Percentiles rank a stretch among this genome's conserved stretches.
These are phyloP conservation scores for Syzygium oleosum DNA, from an alignment of 345 rosid species.

Conservation along the genomic window DNA sequence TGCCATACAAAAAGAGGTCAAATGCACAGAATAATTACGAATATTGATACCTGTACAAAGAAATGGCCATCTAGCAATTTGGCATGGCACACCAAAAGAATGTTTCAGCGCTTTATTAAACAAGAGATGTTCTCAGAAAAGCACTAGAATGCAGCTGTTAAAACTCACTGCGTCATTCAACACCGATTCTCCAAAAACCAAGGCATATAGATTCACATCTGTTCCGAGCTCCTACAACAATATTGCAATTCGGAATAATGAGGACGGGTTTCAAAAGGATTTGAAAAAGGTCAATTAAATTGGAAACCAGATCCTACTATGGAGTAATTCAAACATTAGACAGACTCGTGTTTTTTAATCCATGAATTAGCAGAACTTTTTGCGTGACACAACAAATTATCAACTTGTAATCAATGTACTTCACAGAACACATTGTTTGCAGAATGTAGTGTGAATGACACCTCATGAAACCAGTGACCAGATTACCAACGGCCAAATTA, in stretches of 20 bases:
- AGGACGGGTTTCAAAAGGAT: background rate
- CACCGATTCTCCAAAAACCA: conserved; percentile 98
- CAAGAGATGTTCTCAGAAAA: conserved; percentile 4
- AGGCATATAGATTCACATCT: conserved; percentile 84
- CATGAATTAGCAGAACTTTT: background rate
- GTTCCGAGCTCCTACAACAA: conserved; percentile 87
- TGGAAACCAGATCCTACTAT: background rate
- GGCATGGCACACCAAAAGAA: conserved; percentile 13
- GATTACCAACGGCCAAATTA: background rate
- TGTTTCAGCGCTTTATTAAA: background rate
- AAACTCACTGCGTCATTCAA: conserved; percentile 93
- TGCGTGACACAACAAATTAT: background rate
- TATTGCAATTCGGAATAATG: background rate
- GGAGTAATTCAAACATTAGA: background rate
- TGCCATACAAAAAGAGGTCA: background rate
- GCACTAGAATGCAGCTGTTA: conserved; percentile 1
- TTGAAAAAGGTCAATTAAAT: background rate
- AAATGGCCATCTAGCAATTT: conserved; percentile 77
- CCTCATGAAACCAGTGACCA: background rate
- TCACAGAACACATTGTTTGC: background rate
- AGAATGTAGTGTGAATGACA: background rate
- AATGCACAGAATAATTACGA: background rate
- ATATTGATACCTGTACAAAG: conserved; percentile 77
- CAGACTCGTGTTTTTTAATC: background rate
- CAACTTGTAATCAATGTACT: background rate